These are phyloP conservation scores for Phialophora tarda DNA, from an alignment of 2,329 filamentous ascomycete genomes.

Conservation along the genomic window DNA sequence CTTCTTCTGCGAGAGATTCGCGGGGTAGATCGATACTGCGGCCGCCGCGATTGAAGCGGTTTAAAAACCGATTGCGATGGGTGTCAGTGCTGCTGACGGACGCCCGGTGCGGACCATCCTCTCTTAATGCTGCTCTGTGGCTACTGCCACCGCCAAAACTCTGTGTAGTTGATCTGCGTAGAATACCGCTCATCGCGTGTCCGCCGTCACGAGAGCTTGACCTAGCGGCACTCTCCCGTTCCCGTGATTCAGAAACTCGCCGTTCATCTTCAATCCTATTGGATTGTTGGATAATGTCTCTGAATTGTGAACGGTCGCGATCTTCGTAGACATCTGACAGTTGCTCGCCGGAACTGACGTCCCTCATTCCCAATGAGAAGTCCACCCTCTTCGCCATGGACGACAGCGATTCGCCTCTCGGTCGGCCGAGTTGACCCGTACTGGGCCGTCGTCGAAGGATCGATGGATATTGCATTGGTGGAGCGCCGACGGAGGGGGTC, in stretches of 20 bases:
- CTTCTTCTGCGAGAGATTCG: slow-evolving; percentile 37
- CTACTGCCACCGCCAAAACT: slow-evolving; percentile 40
- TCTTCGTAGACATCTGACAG: slow-evolving; percentile 71
- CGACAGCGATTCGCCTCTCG: slow-evolving; percentile 63
- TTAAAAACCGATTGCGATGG: slow-evolving; percentile 68
- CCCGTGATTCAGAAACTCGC: slow-evolving; percentile 36
- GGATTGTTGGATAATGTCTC: slow-evolving; percentile 45
- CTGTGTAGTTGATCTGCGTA: slow-evolving; percentile 38
- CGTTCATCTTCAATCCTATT: slow-evolving; percentile 50
- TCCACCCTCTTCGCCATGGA: slow-evolving; percentile 68
- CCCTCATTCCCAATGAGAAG: slow-evolving; percentile 71
- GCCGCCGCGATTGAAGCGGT: slow-evolving; percentile 48
- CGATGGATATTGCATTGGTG: slow-evolving; percentile 50
- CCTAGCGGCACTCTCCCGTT: slow-evolving; percentile 20
- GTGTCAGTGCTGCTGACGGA: slow-evolving; percentile 45
- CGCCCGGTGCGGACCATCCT: slow-evolving; percentile 17
- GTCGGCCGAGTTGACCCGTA: slow-evolving; percentile 48
- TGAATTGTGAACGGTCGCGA: slow-evolving; percentile 47
- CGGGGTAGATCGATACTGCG: slow-evolving; percentile 30
- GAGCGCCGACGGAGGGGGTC: slow-evolving; percentile 16
- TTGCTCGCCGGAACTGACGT: slow-evolving; percentile 63
- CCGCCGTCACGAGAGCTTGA: slow-evolving; percentile 35
- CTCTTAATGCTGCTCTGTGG: slow-evolving; percentile 5
- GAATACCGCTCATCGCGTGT: slow-evolving; percentile 39
- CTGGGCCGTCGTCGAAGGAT: slow-evolving; percentile 61